These are phyloP conservation scores for Myxozyma melibiosi DNA, from an alignment of 805 yeast species.

Conservation along the genomic window DNA sequence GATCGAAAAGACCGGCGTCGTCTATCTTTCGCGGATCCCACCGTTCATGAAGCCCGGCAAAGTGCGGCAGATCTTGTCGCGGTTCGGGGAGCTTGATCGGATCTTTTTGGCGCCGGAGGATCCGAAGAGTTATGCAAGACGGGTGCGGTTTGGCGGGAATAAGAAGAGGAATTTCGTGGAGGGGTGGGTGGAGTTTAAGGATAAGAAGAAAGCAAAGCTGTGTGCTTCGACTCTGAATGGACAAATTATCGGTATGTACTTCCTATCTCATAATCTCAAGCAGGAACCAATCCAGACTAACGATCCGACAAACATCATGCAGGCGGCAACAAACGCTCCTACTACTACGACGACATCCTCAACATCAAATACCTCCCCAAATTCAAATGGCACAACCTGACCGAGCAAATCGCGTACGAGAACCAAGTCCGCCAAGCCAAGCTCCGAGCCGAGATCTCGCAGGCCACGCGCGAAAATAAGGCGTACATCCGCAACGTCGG, in stretches of 20 bases:
- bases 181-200: constrained; percentile 94
- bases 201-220: constrained; percentile 83
- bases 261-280: not conserved
- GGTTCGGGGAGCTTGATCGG: constrained; percentile 88
- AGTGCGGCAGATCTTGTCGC: constrained; percentile 72
- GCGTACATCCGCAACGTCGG: constrained; percentile 83
- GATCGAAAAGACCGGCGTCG: constrained; percentile 80
- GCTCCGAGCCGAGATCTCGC: constrained; percentile 83
- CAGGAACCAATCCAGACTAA: not conserved
- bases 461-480: constrained; percentile 84
- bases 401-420: constrained; percentile 90
- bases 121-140: constrained; percentile 57
- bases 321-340: constrained; percentile 85
- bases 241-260: constrained; percentile 58
- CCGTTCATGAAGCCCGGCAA: constrained; percentile 97
- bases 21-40: constrained; percentile 88
- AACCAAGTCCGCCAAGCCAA: constrained; percentile 86
- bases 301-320: too few relatives aligned
- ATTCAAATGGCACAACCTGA: constrained; percentile 93
- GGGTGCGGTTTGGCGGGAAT: constrained; percentile 89
- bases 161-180: constrained; percentile 84
- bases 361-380: constrained; percentile 87
- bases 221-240: constrained; percentile 88
- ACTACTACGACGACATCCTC: constrained; percentile 91
- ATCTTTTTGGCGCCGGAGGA: constrained; percentile 87